Evolutionary conservation across 805 yeast genomes (phyloP), one percentile per base, ranked within the genome.

Genomic region (Metahyphopichia silvanorum): DNA sequence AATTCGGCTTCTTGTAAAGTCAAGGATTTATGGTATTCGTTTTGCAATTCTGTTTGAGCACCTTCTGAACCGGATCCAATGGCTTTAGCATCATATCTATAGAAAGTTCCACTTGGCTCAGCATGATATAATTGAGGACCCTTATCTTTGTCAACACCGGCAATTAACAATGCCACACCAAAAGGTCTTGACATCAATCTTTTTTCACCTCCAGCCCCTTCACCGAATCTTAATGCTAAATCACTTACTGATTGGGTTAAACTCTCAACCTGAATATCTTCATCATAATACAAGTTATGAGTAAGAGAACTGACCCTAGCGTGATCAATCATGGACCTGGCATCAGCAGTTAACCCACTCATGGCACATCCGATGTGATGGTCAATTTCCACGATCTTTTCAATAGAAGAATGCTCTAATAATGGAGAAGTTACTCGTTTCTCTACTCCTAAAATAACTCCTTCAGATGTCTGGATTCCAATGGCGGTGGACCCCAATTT

Each of bases 1-100:
- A 85, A 63, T 69, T 93, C 98, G 6, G 98, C 98, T 57, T 94
- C 98, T 46, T 80, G 78, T 47, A 93, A 68, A 10, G 97, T 87
- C 50, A 93, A 72, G 14, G 95, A 86, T 45, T 82, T 82, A 64
- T 91, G 98, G 66, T 93, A 93, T 65, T 93, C 96, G 53, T 89
- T 91, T 61, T 89, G 96, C 54, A 93, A 72, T 61, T 93, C 99
- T 2, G 96, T 83, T 64, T 94, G 98, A 2, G 99, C 99, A 43
- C 98, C 98, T 64, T 93, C 99, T 11, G 95, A 85, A 14, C 99
- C 99, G 2, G 96, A 86, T 10, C 99, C 99, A 51, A 94, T 93
- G 9, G 98, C 98, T 66, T 93, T 94, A 18, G 98, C 99, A 53
- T 93, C 96, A 57, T 93, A 93, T 63, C 93, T 79, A 66, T 93